phyloP scores from a whole-genome alignment of 352 stramenopile species.

The Pythium scleroteichum region DNA sequence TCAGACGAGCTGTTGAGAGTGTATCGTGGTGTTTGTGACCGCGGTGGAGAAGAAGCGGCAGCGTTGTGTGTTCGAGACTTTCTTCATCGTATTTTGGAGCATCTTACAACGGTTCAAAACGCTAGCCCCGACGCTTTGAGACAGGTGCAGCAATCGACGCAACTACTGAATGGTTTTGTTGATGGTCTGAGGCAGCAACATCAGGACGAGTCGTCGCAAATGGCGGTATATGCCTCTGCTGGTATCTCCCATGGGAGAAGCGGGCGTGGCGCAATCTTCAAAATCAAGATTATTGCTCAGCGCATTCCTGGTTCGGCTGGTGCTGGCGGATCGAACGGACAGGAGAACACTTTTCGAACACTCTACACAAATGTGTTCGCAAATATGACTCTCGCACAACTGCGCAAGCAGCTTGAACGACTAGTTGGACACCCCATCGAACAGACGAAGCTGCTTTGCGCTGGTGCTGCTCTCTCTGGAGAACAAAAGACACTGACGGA shows the following conservation, averaged over 20 bases:
- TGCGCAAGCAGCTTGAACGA: slow-evolving; percentile 78
- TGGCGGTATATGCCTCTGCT: slow-evolving; percentile 43
- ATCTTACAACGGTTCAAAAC: slow-evolving; percentile 56
- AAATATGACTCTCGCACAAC: slow-evolving; percentile 72
- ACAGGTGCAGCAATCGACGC: slow-evolving; percentile 78
- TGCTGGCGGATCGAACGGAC: slow-evolving; percentile 26
- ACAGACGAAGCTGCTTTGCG: slow-evolving; percentile 81
- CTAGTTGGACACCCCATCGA: slow-evolving; percentile 68
- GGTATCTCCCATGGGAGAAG: slow-evolving; percentile 67
- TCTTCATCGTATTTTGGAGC: slow-evolving; percentile 74
- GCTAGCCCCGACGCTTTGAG: slow-evolving; percentile 52
- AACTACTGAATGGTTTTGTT: slow-evolving; percentile 68
- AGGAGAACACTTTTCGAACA: slow-evolving; percentile 62
- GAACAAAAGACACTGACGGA: slow-evolving; percentile 83
- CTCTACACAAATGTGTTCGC: slow-evolving; percentile 66
- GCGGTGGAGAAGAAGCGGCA: slow-evolving; percentile 35
- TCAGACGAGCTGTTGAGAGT: slow-evolving; percentile 78
- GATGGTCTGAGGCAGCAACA: slow-evolving; percentile 15
- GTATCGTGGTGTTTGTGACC: slow-evolving; percentile 63
- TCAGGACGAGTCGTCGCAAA: slow-evolving; percentile 28
- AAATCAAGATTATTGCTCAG: slow-evolving; percentile 79
- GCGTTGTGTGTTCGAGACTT: slow-evolving; percentile 72
- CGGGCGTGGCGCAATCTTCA: slow-evolving; percentile 73
- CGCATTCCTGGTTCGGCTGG: slow-evolving; percentile 54
- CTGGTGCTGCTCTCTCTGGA: slow-evolving; percentile 63